Base-by-base conservation (phyloP, 768 basidiomycete species). In the Psilocybe subaeruginosa region DNA sequence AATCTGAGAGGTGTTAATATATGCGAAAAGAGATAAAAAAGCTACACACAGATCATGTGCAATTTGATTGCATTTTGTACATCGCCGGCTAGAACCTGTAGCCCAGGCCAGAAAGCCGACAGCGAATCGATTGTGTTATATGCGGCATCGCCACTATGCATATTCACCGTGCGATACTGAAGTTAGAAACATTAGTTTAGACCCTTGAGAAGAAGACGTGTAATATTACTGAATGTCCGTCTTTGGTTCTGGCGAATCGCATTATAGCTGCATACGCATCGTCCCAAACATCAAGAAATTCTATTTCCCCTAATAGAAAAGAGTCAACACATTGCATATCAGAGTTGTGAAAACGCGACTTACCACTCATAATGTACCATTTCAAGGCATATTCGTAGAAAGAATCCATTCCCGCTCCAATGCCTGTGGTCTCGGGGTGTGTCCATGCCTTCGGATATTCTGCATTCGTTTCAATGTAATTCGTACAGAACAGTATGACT, bases 41-140 rank as follows among this genome's bases (percentile, higher is more conserved):
- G 16, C 45, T 39, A 68, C 88, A 68, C 64, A 93, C 93, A 97
- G 51, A 89, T 83, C 68, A 97, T 74, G 75, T 99, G 97, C n/a
- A 91, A 82, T 68, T 93, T 93, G 67, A 97, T 92, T 16, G 96
- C 97, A 72, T 85, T 94, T 71, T 92, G 88, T 37, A 97, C 71
- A 76, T 97, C 92, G 17, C 92, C 92, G 3, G 88, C 87, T 11
- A 94, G 76, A 8, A 95, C 91, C 75, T 97, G 97, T 14, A 98
- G 79, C 19, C 96, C 97, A n/a, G 97, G 94, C 88, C 96, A 95
- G 73, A 99, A 99, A 1, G 97, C 95, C 2, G 95, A 93, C 14
- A 99, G 77, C 2, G 95, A 97, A 72, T 99, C 97, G n/a, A 97
- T 79, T n/a, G 88, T 90, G 48, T 81, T 76, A 69, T 89, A 92